A percentile compares a stretch with the other conserved stretches of the same genome.
phyloP scores from a whole-genome alignment of 164 flowering plant genomes.

The Tetrastigma voinierianum region DNA sequence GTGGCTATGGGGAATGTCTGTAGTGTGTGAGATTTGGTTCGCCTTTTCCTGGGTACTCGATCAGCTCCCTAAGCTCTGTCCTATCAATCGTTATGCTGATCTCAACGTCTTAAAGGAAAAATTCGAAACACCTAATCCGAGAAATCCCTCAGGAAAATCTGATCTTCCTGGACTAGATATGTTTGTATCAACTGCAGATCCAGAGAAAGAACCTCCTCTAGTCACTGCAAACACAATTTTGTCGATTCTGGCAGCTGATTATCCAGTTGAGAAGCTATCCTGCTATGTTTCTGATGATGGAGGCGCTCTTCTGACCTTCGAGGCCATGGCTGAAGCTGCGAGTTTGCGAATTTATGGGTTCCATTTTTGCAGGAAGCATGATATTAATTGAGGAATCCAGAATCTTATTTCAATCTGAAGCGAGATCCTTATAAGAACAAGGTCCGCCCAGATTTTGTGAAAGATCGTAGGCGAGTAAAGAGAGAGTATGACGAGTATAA shows the following conservation, averaged over 20 bases:
- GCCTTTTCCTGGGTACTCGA: constrained; percentile 98
- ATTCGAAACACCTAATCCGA: constrained; percentile 58
- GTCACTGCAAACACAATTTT: constrained; percentile 92
- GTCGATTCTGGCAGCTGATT: constrained; percentile 86
- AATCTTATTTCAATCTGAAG: constrained; percentile 60
- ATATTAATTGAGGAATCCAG: constrained; percentile 82
- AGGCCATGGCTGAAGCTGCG: constrained; percentile 90
- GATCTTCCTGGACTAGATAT: constrained; percentile 91
- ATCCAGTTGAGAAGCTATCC: constrained; percentile 87
- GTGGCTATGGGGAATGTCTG: constrained; percentile 93
- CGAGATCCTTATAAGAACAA: constrained; percentile 75
- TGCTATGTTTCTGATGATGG: constrained; percentile 98
- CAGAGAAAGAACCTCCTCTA: constrained; percentile 94
- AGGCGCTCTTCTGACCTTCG: constrained; percentile 87
- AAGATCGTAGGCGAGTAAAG: constrained; percentile 72
- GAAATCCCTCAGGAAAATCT: constrained; percentile 67
- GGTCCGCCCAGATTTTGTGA: constrained; percentile 64
- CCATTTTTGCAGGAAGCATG: constrained; percentile 85
- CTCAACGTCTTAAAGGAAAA: constrained; percentile 65
- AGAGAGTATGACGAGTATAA: constrained; percentile 85
- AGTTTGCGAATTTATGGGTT: constrained; percentile 77
- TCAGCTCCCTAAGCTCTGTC: constrained; percentile 86
- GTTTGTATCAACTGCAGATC: constrained; percentile 97
- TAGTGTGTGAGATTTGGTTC: constrained; percentile 90
- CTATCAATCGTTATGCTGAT: constrained; percentile 70